These are phyloP conservation scores for Mortierella polycephala DNA, from an alignment of 371 early-diverging fungal species.

Conservation along the genomic window DNA sequence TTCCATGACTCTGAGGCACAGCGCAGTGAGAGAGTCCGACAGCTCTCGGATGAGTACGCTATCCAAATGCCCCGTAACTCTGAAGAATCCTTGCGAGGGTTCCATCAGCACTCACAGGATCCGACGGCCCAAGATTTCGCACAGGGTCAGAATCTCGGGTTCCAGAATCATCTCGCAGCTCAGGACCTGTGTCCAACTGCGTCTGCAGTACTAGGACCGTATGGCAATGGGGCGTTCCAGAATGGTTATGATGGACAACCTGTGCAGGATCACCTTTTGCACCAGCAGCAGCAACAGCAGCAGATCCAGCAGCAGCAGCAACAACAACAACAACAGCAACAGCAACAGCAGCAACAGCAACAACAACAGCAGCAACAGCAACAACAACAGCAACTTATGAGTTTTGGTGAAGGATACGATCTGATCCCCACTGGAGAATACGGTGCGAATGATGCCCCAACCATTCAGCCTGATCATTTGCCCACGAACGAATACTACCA, in stretches of 20 bases:
- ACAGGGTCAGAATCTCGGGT: conserved; percentile 10
- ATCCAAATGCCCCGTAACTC: conserved; percentile 48
- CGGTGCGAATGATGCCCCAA: neutral
- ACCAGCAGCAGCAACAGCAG: conserved; percentile 6
- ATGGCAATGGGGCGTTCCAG: conserved; percentile 7
- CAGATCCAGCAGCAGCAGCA: conserved; percentile 3
- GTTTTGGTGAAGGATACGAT: conserved; percentile 52
- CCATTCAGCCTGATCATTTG: neutral
- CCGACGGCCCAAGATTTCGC: conserved; percentile 6
- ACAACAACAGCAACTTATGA: conserved; percentile 13
- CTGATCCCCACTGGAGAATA: conserved; percentile 15
- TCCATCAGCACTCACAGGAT: conserved; percentile 12
- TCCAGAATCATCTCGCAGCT: conserved; percentile 5
- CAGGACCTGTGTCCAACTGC: neutral
- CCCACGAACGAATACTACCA: conserved; percentile 2
- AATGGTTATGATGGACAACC: conserved; percentile 9
- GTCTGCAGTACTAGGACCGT: conserved; percentile 1
- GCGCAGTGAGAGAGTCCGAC: conserved; percentile 27
- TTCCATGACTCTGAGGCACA: conserved; percentile 37
- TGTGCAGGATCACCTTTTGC: conserved; percentile 8
- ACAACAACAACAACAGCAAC: conserved; percentile 4
- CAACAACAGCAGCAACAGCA: conserved; percentile 9
- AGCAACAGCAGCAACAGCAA: conserved; percentile 10
- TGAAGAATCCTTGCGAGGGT: conserved; percentile 35
- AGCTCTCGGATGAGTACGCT: conserved; percentile 42